Conservation (phyloP, 2,329 filamentous ascomycete genomes). For the Aureobasidium uvarum region DNA sequence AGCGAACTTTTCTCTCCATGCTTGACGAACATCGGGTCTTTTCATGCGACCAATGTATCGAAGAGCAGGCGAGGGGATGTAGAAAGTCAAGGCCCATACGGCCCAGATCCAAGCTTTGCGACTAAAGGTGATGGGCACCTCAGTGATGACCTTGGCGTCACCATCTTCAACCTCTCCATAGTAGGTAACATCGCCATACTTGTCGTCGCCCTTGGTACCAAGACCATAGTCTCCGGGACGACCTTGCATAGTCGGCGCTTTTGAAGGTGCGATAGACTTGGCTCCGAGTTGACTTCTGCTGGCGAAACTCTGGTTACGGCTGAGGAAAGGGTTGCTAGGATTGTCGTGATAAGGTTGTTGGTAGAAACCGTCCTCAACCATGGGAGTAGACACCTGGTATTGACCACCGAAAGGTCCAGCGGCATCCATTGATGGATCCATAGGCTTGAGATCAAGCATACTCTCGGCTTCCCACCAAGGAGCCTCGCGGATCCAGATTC, state of each 20-base stretch:
- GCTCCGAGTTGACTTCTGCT: conserved; percentile 45
- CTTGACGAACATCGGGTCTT: conserved; percentile 91
- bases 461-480: conserved; percentile 98
- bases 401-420: conserved; percentile 66
- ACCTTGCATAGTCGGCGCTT: conserved; percentile 55
- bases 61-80: conserved; percentile 85
- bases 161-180: conserved; percentile 75
- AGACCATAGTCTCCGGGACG: conserved; percentile 80
- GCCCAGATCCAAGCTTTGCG: conserved; percentile 77
- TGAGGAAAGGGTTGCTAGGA: conserved; percentile 53
- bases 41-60: conserved; percentile 90
- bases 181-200: conserved; percentile 66
- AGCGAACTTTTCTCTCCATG: conserved; percentile 93
- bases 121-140: conserved; percentile 60
- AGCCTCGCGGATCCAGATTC: conserved; percentile 90
- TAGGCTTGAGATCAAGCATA: conserved; percentile 85
- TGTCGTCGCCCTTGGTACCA: conserved; percentile 78
- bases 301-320: conserved; percentile 48
- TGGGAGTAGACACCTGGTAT: conserved; percentile 62
- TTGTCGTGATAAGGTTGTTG: conserved; percentile 49
- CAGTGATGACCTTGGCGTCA: conserved; percentile 71
- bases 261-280: conserved; percentile 56
- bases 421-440: conserved; percentile 54
- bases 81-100: conserved; percentile 87
- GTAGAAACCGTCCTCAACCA: conserved; percentile 64